Conservation (phyloP, 2,329 filamentous ascomycete genomes). For the Cryphonectria naterciae region DNA sequence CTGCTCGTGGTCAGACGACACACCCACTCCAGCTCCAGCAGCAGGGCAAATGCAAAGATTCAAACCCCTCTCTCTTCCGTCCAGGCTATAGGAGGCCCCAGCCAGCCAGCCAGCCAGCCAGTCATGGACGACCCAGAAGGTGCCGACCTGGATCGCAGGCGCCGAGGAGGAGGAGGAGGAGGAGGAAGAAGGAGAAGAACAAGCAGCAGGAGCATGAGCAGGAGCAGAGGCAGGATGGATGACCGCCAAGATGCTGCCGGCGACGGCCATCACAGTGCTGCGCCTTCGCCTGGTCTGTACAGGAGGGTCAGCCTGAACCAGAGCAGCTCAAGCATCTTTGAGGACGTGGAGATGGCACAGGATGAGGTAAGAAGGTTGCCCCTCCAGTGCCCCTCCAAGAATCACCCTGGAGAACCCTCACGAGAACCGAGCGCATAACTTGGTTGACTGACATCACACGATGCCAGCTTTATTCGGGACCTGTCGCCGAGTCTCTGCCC, state of each 20-base stretch:
- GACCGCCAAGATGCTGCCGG: slow-evolving; percentile 29
- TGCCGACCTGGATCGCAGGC: slow-evolving; percentile 18
- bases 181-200: background rate
- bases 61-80: background rate
- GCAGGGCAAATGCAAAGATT: background rate
- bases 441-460: slow-evolving; percentile 10
- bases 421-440: background rate
- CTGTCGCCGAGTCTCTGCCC: slow-evolving; percentile 93
- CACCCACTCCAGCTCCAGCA: background rate
- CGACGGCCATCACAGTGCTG: slow-evolving; percentile 32
- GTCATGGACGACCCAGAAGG: slow-evolving; percentile 26
- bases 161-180: background rate
- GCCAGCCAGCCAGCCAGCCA: slow-evolving; percentile 2
- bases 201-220: slow-evolving; percentile 12
- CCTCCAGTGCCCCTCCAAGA: no score
- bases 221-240: slow-evolving; percentile 12
- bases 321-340: slow-evolving; percentile 80
- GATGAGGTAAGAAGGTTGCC: slow-evolving; percentile 70
- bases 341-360: slow-evolving; percentile 98
- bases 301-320: slow-evolving; percentile 69
- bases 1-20: slow-evolving; percentile 5
- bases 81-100: slow-evolving; percentile 5
- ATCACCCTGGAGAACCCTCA: background rate
- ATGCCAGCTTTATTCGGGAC: slow-evolving; percentile 78
- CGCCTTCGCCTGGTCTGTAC: slow-evolving; percentile 52